These are phyloP conservation scores for Cystobasidiaceae sp. DNA, from an alignment of 1,284 basidiomycete genomes.

Conservation along the genomic window DNA sequence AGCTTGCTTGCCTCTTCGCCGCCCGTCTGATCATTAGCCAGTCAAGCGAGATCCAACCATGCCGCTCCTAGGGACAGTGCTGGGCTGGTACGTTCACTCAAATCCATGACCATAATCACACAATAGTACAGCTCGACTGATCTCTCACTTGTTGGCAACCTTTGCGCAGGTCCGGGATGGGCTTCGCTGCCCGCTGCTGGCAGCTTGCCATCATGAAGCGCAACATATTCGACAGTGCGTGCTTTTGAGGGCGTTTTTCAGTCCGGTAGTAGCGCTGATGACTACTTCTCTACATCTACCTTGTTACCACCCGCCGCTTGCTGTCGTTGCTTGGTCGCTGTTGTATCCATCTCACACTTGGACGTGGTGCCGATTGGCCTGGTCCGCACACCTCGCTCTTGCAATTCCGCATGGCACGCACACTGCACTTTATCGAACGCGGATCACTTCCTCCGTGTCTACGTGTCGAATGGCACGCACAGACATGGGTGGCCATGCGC, in stretches of 20 bases:
- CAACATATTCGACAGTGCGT: conserved; percentile 42
- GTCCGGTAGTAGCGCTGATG: neutral
- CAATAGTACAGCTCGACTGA: neutral
- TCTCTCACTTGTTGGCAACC: neutral
- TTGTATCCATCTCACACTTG: neutral
- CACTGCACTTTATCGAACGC: neutral
- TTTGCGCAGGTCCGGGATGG: conserved; percentile 33
- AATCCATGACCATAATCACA: too few relatives aligned
- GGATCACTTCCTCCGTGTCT: neutral
- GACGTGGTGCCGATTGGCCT: conserved; percentile 3
- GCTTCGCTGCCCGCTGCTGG: conserved; percentile 42
- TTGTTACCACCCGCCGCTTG: too few relatives aligned
- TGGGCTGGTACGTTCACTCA: conserved; percentile 17
- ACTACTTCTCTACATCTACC: neutral
- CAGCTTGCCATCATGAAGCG: conserved; percentile 43
- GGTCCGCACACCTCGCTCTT: neutral
- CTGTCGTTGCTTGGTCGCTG: too few relatives aligned
- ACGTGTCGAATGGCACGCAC: too few relatives aligned
- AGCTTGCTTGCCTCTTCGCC: neutral
- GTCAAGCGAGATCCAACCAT: neutral
- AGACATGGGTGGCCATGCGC: conserved; percentile 43
- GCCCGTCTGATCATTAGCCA: neutral
- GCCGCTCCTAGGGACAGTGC: conserved; percentile 23
- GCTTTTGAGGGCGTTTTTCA: neutral
- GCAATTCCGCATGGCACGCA: neutral